Base-by-base conservation (phyloP, 2,329 filamentous ascomycete genomes). In the Fusarium ambrosium region DNA sequence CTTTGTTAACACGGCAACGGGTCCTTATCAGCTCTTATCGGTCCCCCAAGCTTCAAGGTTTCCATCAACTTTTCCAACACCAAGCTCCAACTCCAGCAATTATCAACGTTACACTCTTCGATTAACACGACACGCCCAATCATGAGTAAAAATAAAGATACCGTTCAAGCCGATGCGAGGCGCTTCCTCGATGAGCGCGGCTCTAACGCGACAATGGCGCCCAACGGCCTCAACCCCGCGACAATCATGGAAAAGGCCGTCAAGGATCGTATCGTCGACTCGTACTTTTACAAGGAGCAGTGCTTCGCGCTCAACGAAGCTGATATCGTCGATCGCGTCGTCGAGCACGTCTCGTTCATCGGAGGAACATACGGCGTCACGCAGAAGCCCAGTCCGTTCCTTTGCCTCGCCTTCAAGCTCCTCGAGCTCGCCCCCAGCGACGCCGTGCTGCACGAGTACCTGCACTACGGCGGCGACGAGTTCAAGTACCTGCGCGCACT, bases 251-350 rank as follows among this genome's bases (percentile, higher is more conserved):
- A 98, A 84, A 98, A 97, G 83, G 93, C 95, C 45, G 95, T 98
- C 75, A 94, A 94, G 81, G 97, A 99, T 85, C 95, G 97, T 81
- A 98, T 99, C 83, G 92, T 95, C 77, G 95, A 98, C 81, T 94
- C 92, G 63, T 97, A 98, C 85, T 99, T 98, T 87, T 99, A 95
- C 93, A 98, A 98, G 84, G 97, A 98, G 85, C 95, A 98, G 86
- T 98, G 97, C 83, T 99, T 98, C 84, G 97, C 94, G 48, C 89
- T 99, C 75, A 99, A 98, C 86, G 91, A 92, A 81, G 90, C 91
- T 62, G 90, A 92, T 83, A 87, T 99, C 7, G 93, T 98, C 78
- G 94, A 98, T 85, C 94, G 97, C 74, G 95, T 97, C 1, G 93
- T 95, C 29, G 93, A 96, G 78, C 89, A 92, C 83, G 89, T 99